Conservation (phyloP, 768 basidiomycete genomes). For the Filobasidium wieringae region DNA sequence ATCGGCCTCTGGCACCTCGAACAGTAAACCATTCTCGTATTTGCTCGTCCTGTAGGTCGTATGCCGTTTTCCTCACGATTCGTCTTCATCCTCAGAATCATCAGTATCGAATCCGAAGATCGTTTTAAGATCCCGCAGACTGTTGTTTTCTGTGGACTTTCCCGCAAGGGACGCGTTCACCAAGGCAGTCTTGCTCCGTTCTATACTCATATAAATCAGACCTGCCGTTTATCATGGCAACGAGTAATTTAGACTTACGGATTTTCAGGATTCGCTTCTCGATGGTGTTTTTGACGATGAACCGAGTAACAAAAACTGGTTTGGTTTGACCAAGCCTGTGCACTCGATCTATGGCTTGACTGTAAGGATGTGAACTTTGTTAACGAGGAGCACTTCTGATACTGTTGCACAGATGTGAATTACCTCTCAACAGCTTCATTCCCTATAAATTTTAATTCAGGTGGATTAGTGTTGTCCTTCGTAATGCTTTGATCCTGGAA, state of each 20-base stretch:
- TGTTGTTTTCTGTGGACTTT: constrained; percentile 25
- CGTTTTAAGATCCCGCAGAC: constrained; percentile 35
- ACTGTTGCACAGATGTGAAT: not conserved
- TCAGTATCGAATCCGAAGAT: constrained; percentile 34
- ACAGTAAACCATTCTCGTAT: no score
- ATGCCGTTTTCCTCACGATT: no score
- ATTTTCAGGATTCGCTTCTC: constrained; percentile 35
- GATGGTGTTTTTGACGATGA: constrained; percentile 37
- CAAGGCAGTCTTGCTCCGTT: constrained; percentile 35
- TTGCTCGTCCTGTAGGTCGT: not conserved
- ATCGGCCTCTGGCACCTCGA: no score
- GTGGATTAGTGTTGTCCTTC: not conserved
- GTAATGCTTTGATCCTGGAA: not conserved
- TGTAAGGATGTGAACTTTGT: not conserved
- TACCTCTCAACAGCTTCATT: not conserved
- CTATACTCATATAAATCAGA: constrained; percentile 6
- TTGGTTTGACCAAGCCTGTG: constrained; percentile 36
- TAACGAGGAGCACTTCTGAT: not conserved
- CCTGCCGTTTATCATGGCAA: not conserved
- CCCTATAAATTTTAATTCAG: not conserved
- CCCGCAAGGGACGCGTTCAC: constrained; percentile 36
- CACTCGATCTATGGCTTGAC: constrained; percentile 38
- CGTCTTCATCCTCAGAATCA: constrained; percentile 15
- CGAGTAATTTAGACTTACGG: constrained; percentile 19
- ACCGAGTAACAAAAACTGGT: constrained; percentile 36